These are phyloP conservation scores for Ophiostoma angusticollis DNA, from an alignment of 2,329 filamentous ascomycete species.

Conservation along the genomic window DNA sequence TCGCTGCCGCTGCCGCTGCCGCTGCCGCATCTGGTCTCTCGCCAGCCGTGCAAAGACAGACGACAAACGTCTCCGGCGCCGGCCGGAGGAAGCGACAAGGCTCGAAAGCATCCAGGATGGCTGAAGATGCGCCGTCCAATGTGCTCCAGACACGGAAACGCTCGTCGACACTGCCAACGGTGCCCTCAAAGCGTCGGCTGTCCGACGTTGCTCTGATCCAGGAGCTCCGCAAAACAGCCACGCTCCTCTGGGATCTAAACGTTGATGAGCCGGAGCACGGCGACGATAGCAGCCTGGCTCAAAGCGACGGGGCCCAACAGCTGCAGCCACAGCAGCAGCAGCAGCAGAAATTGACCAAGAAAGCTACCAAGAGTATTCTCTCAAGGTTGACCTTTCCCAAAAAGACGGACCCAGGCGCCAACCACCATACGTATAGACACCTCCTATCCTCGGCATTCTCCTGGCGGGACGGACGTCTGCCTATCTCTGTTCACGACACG, in stretches of 20 bases:
- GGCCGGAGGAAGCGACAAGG: too few relatives aligned
- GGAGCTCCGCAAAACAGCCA: conserved; percentile 16
- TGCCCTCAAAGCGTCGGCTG: conserved; percentile 17
- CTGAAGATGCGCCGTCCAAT: too few relatives aligned
- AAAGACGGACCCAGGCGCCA: neutral
- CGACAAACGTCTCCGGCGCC: too few relatives aligned
- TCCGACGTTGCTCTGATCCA: conserved; percentile 19
- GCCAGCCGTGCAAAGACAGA: too few relatives aligned
- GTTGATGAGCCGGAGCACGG: neutral
- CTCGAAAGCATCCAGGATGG: too few relatives aligned
- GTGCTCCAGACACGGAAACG: too few relatives aligned
- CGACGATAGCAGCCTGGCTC: neutral
- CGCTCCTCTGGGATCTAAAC: conserved; percentile 5
- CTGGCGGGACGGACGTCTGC: conserved; percentile 53
- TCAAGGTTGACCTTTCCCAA: too few relatives aligned
- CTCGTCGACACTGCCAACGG: conserved; percentile 11
- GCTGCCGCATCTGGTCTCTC: too few relatives aligned
- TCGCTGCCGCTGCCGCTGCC: conserved; percentile 1
- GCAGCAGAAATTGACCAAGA: neutral
- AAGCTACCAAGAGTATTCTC: too few relatives aligned
- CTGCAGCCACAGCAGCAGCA: conserved; percentile 8
- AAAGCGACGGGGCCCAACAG: neutral
- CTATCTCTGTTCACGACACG: conserved; percentile 60
- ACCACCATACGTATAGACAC: neutral
- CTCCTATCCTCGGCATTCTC: conserved; percentile 23